Evolutionary conservation across 106 monocot genomes (phyloP), one percentile per base, ranked within the genome.

Genomic region (Amphibolis antarctica): DNA sequence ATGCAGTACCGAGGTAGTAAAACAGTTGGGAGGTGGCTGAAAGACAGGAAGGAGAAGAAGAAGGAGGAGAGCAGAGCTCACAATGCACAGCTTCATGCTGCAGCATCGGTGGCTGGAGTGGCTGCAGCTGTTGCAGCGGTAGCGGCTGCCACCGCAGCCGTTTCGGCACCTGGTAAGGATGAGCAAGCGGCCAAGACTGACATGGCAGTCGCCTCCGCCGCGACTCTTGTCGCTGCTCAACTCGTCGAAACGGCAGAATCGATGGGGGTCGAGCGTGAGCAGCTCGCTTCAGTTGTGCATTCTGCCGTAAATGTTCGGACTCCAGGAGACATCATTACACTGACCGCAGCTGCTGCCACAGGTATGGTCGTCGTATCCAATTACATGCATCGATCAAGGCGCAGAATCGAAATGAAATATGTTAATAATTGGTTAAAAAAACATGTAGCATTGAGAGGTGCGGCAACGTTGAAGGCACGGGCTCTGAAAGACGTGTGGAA

Each of bases 401-500:
- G n/a, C n/a, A n/a, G n/a, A n/a, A n/a, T n/a, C n/a, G n/a, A n/a
- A n/a, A n/a, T n/a, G n/a, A n/a, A n/a, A n/a, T n/a, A n/a, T n/a
- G n/a, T n/a, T n/a, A n/a, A n/a, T n/a, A n/a, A n/a, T n/a, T n/a
- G n/a, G n/a, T n/a, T n/a, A n/a, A n/a, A n/a, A n/a, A n/a, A n/a
- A n/a, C 11, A 53, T 44, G 15, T 48, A 96, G 96, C 96, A 0
- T 59, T 98, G 65, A 69, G 96, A 73, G 96, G 90, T 0, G 90
- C 90, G 4, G 96, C 87, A 9, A 85, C 96, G 0, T 30, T 90
- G 69, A 98, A 86, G 76, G 96, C 96, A 6, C 78, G 96, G 68
- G 87, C 85, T 3, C 55, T 91, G 25, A 98, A 90, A 74, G 96
- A 98, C 46, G 96, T 87, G 17, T 98, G 96, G 96, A 98, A 98